phyloP scores from a whole-genome alignment of 805 yeast species.

The Ogataea minuta region DNA sequence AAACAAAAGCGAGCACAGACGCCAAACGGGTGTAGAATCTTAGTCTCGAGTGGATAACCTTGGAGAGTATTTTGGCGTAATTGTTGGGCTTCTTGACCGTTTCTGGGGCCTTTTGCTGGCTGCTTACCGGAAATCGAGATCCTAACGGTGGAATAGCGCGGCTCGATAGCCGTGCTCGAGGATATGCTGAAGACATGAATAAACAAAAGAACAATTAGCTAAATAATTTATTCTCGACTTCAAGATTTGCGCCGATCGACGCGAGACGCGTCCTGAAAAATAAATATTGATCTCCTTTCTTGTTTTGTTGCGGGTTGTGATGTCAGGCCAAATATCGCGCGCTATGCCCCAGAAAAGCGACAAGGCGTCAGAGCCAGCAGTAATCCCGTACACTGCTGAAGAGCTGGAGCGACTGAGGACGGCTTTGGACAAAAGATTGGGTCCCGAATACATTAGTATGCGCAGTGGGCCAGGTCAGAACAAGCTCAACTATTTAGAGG shows the following conservation, averaged over 20 bases:
- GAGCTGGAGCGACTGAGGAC: conserved; percentile 27
- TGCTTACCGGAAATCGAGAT: conserved; percentile 1
- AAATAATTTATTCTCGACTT: conserved; percentile 1
- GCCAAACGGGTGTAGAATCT: conserved; percentile 30
- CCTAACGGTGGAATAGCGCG: background rate
- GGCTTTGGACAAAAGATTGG: conserved; percentile 45
- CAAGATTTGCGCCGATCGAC: conserved; percentile 4
- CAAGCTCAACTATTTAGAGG: conserved; percentile 72
- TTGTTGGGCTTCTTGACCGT: conserved; percentile 19
- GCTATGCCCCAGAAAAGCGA: conserved; percentile 12
- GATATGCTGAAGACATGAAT: conserved; percentile 6
- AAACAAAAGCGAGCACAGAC: conserved; percentile 19
- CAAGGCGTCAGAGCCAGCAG: background rate
- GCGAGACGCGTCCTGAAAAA: conserved; percentile 8
- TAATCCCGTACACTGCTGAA: conserved; percentile 22
- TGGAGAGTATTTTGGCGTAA: conserved; percentile 25
- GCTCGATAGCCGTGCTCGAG: conserved; percentile 4
- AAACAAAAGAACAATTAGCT: conserved; percentile 8
- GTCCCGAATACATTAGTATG: conserved; percentile 75
- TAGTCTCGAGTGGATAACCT: conserved; percentile 28
- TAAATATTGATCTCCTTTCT: conserved; percentile 11
- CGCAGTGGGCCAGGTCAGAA: conserved; percentile 74
- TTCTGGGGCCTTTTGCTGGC: background rate
- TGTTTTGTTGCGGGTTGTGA: background rate
- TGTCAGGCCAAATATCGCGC: conserved; percentile 14